Base-by-base conservation (phyloP, 2,329 filamentous ascomycete species). In the Curvularia verruculosa region DNA sequence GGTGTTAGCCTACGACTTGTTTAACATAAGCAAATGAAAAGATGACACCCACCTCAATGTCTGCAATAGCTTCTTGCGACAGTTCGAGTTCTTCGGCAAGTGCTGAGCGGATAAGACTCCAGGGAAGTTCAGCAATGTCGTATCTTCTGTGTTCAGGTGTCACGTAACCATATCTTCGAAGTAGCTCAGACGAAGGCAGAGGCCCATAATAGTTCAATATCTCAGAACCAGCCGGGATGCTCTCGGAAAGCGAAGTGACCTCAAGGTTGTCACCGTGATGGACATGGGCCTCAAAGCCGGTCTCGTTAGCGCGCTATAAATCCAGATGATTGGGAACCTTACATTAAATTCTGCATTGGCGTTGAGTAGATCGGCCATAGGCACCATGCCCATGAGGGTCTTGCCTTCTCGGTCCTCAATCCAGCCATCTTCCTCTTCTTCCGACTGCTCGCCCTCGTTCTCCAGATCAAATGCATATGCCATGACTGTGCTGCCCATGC, bases 301-400 rank as follows among this genome's bases (percentile, higher is more conserved):
- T 3, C 1, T 18, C 7, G 15, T 61, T 31, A 61, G 52, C n/a
- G 12, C 9, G 18, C 5, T 51, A 1, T 34, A 26, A 3, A 1
- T 3, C 12, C 39, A 9, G 7, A 13, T 9, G 9, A 26, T 28
- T 23, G 46, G 15, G 15, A 5, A 9, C 15, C 58, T 39, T 45
- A 67, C 66, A 10, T 69, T 69, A 46, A 69, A 69, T 6, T 65
- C 65, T 10, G 66, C 66, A 21, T 69, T 65, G 0, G 66, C 65
- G 31, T 69, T 69, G 0, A 69, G 58, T 2, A 67, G 61, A 7
- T 69, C 66, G 7, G 66, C 66, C 66, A 69, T 69, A 1, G 66
- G 66, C 18, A 67, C 66, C 66, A 69, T 69, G 2, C 66, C 66
- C 3, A 69, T 55, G 46, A 66, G 63, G 8, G 55, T 64, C 9